These are phyloP conservation scores for Calonectria honghensis DNA, from an alignment of 2,329 filamentous ascomycete genomes.

Conservation along the genomic window DNA sequence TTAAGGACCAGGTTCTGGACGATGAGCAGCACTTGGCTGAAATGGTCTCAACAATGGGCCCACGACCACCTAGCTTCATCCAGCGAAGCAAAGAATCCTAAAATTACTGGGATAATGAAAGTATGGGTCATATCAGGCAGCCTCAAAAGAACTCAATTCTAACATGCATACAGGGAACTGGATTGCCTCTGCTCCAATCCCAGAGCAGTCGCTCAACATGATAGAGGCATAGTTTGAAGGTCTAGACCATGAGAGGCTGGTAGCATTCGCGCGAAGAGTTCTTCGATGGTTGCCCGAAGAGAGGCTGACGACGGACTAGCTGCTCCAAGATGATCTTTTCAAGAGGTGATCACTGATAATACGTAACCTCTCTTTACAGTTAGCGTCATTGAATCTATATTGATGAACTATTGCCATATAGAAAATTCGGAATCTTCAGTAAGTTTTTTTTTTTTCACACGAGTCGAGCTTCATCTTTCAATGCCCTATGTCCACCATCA, in stretches of 20 bases:
- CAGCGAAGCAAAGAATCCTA: conserved; percentile 2
- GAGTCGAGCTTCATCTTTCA: too few relatives aligned
- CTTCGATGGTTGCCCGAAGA: conserved; percentile 6
- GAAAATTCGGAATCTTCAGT: too few relatives aligned
- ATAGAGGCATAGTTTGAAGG: not conserved
- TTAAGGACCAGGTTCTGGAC: not conserved
- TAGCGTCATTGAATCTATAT: too few relatives aligned
- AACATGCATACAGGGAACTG: not conserved
- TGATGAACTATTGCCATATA: too few relatives aligned
- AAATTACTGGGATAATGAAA: not conserved
- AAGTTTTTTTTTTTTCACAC: too few relatives aligned
- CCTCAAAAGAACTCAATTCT: not conserved
- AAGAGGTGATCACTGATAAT: not conserved
- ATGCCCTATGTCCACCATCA: too few relatives aligned
- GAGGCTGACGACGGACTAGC: not conserved
- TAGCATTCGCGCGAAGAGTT: not conserved
- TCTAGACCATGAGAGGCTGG: not conserved
- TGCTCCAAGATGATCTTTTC: not conserved
- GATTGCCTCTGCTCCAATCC: conserved; percentile 1
- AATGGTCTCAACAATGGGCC: not conserved
- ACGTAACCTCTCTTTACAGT: too few relatives aligned
- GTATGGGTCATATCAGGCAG: not conserved
- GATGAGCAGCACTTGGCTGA: conserved; percentile 2
- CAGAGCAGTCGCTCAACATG: not conserved
- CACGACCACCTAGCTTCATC: not conserved